Evolutionary conservation across 257 asterid genomes (phyloP), one percentile per base, ranked within the genome.

Genomic region (Voacanga thouarsii): DNA sequence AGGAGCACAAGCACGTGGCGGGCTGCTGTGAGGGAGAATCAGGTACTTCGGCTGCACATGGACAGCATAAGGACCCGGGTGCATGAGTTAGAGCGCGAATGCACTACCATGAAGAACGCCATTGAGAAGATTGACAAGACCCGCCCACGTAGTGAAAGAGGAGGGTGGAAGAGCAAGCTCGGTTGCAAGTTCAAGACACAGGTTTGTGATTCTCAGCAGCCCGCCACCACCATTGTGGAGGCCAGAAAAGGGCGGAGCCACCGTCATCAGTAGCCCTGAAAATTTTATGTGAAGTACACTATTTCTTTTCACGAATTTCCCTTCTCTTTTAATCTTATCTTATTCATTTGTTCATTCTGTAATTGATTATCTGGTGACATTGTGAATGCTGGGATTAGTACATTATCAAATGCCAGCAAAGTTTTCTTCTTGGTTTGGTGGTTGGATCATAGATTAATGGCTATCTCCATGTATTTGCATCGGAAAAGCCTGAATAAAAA

Each of bases 151-250:
- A 84, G 85, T 64, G 89, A 82, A 79, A 80, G 76, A 0, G 74
- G 74, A 44, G 77, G 55, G 6, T 94, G 99, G 99, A 80, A 89
- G 85, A 80, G 78, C 44, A 92, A 88, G 89, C 81, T 94, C 16
- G 94, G 96, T 78, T 94, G 99, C 86, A 94, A 94, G 77, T 92
- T 92, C 82, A 92, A 90, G 89, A 91, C 96, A 0, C 97, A 94
- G 65, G 98, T 93, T 23, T 95, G 99, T 78, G 99, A 95, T 81
- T 95, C 99, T 14, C 98, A 93, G n/a, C 90, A 88, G 39, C 89
- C 90, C 4, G 86, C 94, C 24, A 82, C 95, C 24, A 83, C 95
- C 23, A 92, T 87, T 37, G 90, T 86, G 67, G 92, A 87, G 78
- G 85, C 89, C 24, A 82, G 87, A 55, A 88, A 80, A 82, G 84